Conservation (phyloP, 2,329 filamentous ascomycete species). For the Chaetoscypha palmicola region DNA sequence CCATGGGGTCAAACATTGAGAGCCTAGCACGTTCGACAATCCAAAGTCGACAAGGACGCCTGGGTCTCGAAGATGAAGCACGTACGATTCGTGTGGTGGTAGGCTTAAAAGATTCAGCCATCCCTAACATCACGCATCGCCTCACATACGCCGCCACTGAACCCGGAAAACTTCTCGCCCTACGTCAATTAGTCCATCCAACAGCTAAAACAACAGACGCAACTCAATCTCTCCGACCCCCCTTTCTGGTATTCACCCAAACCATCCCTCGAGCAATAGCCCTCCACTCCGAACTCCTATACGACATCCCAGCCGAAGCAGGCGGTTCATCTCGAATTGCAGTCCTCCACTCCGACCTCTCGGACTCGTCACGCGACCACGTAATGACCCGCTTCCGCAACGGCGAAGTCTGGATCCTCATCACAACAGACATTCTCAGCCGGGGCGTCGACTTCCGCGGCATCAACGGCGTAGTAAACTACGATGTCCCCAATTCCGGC, state of each 20-base stretch:
- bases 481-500: conserved; percentile 87
- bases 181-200: conserved; percentile 84
- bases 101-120: conserved; percentile 91
- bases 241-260: conserved; percentile 93
- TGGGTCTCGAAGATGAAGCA: conserved; percentile 32
- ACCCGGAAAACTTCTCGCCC: conserved; percentile 82
- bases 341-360: conserved; percentile 81
- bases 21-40: conserved; percentile 65
- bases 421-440: conserved; percentile 89
- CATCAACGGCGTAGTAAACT: conserved; percentile 94
- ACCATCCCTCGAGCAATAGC: conserved; percentile 87
- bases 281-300: conserved; percentile 81
- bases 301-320: conserved; percentile 85
- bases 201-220: conserved; percentile 48
- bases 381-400: conserved; percentile 88
- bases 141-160: conserved; percentile 89
- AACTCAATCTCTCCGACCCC: conserved; percentile 56
- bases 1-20: conserved; percentile 92
- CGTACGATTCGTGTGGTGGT: conserved; percentile 79
- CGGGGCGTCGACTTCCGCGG: conserved; percentile 92
- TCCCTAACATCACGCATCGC: conserved; percentile 85
- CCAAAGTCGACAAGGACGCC: conserved; percentile 41
- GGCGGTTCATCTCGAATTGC: conserved; percentile 80
- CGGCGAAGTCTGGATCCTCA: conserved; percentile 91
- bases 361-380: conserved; percentile 63